Percentiles rank a stretch among this genome's conserved stretches.
phyloP scores from a whole-genome alignment of 2,329 filamentous ascomycete species.

The Talaromyces sp. region DNA sequence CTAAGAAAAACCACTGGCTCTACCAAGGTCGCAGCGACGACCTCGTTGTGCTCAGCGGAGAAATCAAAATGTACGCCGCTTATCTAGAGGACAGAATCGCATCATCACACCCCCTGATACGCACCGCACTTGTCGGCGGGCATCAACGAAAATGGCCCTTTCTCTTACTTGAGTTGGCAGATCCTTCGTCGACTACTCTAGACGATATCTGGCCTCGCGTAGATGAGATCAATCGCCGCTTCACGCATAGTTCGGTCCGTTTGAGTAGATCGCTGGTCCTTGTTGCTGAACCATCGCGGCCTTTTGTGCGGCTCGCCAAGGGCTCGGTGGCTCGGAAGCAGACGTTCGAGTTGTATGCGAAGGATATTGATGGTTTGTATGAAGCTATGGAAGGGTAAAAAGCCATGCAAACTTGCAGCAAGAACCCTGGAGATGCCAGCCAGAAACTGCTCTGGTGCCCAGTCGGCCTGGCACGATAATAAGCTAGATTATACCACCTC shows the following conservation, averaged over 20 bases:
- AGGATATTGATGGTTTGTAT: conserved; percentile 15
- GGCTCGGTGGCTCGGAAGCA: conserved; percentile 17
- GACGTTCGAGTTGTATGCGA: conserved; percentile 10
- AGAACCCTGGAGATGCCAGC: neutral
- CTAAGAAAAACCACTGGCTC: conserved; percentile 25
- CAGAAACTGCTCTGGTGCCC: neutral
- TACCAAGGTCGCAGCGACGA: conserved; percentile 28
- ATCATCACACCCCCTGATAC: conserved; percentile 24
- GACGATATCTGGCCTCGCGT: conserved; percentile 15
- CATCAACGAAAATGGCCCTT: conserved; percentile 25
- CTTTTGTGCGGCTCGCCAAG: conserved; percentile 16
- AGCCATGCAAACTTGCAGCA: too few relatives aligned
- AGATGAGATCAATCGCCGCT: conserved; percentile 6
- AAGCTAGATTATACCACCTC: neutral
- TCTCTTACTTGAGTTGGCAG: conserved; percentile 25
- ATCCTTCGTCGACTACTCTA: neutral
- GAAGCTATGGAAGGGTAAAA: neutral
- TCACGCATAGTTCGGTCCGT: conserved; percentile 16
- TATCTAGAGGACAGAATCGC: conserved; percentile 27
- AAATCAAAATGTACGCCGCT: conserved; percentile 27
- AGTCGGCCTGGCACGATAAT: neutral
- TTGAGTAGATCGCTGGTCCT: conserved; percentile 6
- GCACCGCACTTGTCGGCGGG: conserved; percentile 27
- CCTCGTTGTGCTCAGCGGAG: conserved; percentile 23
- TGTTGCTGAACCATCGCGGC: conserved; percentile 2